These are phyloP conservation scores for Groenewaldozyma auringiensis DNA, from an alignment of 1,139 yeast genomes.

Conservation along the genomic window DNA sequence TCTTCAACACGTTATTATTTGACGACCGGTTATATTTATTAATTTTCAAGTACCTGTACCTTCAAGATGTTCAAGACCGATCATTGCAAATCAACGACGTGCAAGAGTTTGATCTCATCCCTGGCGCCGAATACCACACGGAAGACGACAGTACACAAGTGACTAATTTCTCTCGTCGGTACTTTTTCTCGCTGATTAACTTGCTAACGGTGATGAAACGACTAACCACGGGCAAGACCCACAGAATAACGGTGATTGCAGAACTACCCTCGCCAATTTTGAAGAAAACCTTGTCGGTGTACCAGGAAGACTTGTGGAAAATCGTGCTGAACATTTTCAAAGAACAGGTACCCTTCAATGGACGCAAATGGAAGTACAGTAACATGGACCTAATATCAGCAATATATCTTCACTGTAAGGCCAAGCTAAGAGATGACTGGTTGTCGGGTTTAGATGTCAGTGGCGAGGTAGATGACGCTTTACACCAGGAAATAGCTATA, in stretches of 20 bases:
- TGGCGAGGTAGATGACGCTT: constrained; percentile 66
- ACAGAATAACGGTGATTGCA: constrained; percentile 35
- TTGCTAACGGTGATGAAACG: constrained; percentile 30
- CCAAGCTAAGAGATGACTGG: constrained; percentile 81
- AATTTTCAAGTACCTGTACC: constrained; percentile 34
- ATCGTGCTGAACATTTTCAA: constrained; percentile 68
- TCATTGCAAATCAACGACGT: constrained; percentile 29
- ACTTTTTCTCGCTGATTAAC: constrained; percentile 30
- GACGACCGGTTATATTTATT: constrained; percentile 60
- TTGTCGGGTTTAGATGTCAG: constrained; percentile 76
- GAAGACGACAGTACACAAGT: not conserved
- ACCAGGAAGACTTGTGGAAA: constrained; percentile 54
- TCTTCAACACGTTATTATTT: constrained; percentile 59
- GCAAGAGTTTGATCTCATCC: constrained; percentile 25
- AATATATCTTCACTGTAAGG: constrained; percentile 67
- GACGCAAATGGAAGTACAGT: constrained; percentile 86
- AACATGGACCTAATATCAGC: constrained; percentile 92
- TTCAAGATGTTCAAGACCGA: constrained; percentile 24
- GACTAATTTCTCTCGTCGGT: constrained; percentile 23
- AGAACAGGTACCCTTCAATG: constrained; percentile 81
- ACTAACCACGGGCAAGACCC: constrained; percentile 33
- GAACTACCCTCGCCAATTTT: constrained; percentile 38
- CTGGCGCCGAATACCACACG: not conserved
- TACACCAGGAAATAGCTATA: constrained; percentile 79
- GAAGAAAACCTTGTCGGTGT: constrained; percentile 36